These are phyloP conservation scores for Microascus cirrosus DNA, from an alignment of 2,329 filamentous ascomycete genomes.

Conservation along the genomic window DNA sequence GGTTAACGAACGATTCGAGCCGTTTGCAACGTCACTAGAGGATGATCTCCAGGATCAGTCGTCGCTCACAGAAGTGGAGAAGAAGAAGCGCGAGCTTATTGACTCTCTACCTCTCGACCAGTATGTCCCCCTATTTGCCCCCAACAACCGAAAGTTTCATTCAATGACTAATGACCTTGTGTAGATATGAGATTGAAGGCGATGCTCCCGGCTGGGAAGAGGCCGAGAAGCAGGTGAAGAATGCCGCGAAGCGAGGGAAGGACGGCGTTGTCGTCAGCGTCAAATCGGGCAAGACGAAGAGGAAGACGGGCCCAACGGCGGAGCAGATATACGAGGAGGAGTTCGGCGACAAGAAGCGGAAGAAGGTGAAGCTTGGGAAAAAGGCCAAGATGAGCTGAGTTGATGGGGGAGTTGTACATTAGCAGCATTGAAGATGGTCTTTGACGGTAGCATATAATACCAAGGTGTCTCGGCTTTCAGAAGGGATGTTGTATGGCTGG, in stretches of 20 bases:
- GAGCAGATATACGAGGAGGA: conserved; percentile 52
- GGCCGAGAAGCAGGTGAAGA: conserved; percentile 64
- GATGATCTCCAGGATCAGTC: conserved; percentile 80
- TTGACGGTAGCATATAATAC: background rate
- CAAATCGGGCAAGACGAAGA: conserved; percentile 65
- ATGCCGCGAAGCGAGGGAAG: conserved; percentile 41
- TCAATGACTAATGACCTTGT: background rate
- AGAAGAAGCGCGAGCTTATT: conserved; percentile 79
- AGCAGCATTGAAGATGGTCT: background rate
- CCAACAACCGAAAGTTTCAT: background rate
- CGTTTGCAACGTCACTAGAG: conserved; percentile 59
- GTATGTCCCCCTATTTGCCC: conserved; percentile 13
- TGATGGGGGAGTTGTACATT: background rate
- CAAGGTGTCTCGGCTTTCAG: background rate
- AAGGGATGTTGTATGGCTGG: no score
- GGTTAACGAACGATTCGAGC: conserved; percentile 54
- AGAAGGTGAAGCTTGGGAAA: conserved; percentile 37
- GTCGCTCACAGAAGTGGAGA: conserved; percentile 56
- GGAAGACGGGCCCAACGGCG: conserved; percentile 55
- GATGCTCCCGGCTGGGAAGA: conserved; percentile 52
- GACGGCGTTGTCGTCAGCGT: conserved; percentile 63
- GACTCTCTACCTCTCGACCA: conserved; percentile 82
- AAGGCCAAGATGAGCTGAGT: conserved; percentile 11
- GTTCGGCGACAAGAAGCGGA: conserved; percentile 42
- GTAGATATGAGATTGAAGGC: conserved; percentile 54